Evolutionary conservation across 2,329 filamentous ascomycete genomes (phyloP).

Genomic region (Cladophialophora bantiana): DNA sequence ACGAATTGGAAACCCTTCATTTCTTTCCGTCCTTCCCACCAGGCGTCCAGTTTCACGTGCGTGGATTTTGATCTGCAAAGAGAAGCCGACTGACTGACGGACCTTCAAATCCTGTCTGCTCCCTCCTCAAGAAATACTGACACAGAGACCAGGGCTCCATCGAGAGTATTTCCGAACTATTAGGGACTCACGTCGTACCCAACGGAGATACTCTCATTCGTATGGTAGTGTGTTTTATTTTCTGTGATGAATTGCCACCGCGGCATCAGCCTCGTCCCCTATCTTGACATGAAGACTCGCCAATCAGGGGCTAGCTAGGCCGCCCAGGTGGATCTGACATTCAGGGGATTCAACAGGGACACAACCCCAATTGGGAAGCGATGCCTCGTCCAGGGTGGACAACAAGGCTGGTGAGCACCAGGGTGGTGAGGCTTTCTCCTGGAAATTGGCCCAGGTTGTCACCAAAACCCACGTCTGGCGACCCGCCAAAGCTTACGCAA

Average conservation of each 20-base stretch:
- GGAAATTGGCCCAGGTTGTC: background rate
- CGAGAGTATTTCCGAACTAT: too few relatives aligned
- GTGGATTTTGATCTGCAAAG: too few relatives aligned
- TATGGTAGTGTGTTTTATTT: background rate
- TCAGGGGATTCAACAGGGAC: background rate
- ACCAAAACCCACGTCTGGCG: background rate
- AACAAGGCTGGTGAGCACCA: background rate
- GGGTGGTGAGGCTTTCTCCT: background rate
- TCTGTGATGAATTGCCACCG: background rate
- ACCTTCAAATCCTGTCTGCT: too few relatives aligned
- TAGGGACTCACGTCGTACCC: background rate
- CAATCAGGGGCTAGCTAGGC: background rate
- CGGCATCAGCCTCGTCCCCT: background rate
- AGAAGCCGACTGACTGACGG: too few relatives aligned
- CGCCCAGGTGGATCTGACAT: too few relatives aligned
- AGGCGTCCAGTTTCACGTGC: too few relatives aligned
- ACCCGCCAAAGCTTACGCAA: background rate
- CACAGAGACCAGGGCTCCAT: too few relatives aligned
- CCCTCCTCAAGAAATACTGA: too few relatives aligned
- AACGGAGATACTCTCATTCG: background rate
- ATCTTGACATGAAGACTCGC: background rate
- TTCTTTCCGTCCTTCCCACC: too few relatives aligned
- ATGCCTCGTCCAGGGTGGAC: background rate
- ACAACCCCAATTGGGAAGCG: background rate
- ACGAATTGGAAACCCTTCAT: too few relatives aligned